Base-by-base conservation (phyloP, 1,284 basidiomycete genomes). In the Cystobasidium sp. region DNA sequence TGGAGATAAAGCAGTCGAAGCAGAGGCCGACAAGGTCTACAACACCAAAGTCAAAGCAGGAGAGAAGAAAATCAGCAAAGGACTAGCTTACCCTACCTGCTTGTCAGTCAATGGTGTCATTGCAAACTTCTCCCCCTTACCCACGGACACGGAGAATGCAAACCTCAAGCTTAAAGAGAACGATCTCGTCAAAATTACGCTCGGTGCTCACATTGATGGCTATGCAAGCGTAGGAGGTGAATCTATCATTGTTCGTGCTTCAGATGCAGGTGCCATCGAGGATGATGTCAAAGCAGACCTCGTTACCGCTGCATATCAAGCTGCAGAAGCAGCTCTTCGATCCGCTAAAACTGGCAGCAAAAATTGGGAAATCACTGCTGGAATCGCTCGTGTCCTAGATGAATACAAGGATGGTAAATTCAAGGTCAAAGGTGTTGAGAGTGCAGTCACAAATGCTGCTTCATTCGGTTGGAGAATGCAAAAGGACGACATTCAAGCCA, bases 191-290 rank as follows among this genome's bases (percentile, higher is more conserved):
- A 98, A 98, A 85, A 85, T 99, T 77, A 92, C 96, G 84, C 86
- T 97, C 77, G 96, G 96, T 75, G 93, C 95, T 46, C 96, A 98
- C 82, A 95, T 99, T 83, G 96, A 99, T 83, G 96, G 83, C 22
- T 94, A 90, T 81, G 91, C 93, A 24, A 87, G 92, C 71, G 88
- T 95, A 82, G 88, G 88, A 80, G 96, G 93, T 74, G 96, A 99
- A 85, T 98, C 94, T 78, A 77, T 97, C 80, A 87, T 94, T 76
- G 88, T 98, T 52, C 91, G 92, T 63, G 89, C 91, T 61, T 88
- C 89, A 69, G 84, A 85, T 31, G 84, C 87, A 31, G 31, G 31
- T 74, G 86, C 86, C 76, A 92, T 93, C 18, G 91, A 91, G 41
- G 92, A 91, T 12, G 96, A 93, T 66, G 85, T 89, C 75, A 88